A percentile compares a stretch with the other conserved stretches of the same genome.
phyloP scores from a whole-genome alignment of 1,284 basidiomycete species.

The Xanthoconium separans region DNA sequence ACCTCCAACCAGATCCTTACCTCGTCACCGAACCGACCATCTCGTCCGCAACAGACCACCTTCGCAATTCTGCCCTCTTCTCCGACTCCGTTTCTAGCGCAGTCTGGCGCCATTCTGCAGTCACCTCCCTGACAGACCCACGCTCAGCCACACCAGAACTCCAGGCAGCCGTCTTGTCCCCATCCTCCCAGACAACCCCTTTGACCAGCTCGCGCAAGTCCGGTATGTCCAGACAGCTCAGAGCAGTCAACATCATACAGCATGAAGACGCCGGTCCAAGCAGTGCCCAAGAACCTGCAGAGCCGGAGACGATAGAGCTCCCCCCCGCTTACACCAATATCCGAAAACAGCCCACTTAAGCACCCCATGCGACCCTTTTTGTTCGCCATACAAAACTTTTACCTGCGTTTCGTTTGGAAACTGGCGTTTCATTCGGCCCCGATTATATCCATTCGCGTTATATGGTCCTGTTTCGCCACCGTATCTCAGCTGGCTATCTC shows the following conservation, averaged over 20 bases:
- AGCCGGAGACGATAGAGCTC: constrained; percentile 72
- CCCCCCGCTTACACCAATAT: constrained; percentile 78
- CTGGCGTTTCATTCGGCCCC: constrained; percentile 4
- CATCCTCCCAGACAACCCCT: constrained; percentile 8
- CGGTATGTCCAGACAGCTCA: constrained; percentile 43
- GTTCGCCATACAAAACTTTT: constrained; percentile 3
- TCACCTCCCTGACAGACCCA: constrained; percentile 24
- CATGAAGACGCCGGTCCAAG: constrained; percentile 71
- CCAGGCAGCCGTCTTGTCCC: constrained; percentile 24
- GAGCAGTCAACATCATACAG: constrained; percentile 76
- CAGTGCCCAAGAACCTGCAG: constrained; percentile 36
- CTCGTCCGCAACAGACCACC: constrained; percentile 30
- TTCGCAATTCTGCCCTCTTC: constrained; percentile 20
- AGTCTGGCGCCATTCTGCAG: constrained; percentile 18
- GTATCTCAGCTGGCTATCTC: background rate
- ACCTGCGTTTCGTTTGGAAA: background rate
- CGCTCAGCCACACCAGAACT: constrained; percentile 25
- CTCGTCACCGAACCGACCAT: constrained; percentile 60
- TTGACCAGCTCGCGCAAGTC: constrained; percentile 44
- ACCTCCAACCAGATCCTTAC: constrained; percentile 73
- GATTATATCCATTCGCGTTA: constrained; percentile 4
- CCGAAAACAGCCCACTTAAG: constrained; percentile 20
- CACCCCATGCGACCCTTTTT: background rate
- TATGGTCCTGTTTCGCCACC: background rate
- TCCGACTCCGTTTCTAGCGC: constrained; percentile 21